Evolutionary conservation across 1,284 basidiomycete genomes (phyloP).

Genomic region (Moesziomyces antarcticus): DNA sequence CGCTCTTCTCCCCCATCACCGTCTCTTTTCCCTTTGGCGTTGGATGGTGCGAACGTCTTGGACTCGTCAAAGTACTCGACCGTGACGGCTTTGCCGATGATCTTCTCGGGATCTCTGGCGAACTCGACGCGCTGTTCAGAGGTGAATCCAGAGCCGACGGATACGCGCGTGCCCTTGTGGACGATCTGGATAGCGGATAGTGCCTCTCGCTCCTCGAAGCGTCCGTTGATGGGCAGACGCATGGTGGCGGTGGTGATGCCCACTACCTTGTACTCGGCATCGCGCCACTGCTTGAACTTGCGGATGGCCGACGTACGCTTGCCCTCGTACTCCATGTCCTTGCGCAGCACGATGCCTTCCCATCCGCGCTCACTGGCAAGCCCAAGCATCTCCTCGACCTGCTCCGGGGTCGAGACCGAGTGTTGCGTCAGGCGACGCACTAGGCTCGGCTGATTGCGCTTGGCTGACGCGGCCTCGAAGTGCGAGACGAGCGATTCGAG

Average conservation of each 20-base stretch:
- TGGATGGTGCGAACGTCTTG: slow-evolving; percentile 6
- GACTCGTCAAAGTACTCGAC: slow-evolving; percentile 53
- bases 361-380: slow-evolving; percentile 36
- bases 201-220: slow-evolving; percentile 37
- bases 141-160: slow-evolving; percentile 54
- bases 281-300: slow-evolving; percentile 54
- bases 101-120: slow-evolving; percentile 36
- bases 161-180: slow-evolving; percentile 42
- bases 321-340: slow-evolving; percentile 50
- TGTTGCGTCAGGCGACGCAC: slow-evolving; percentile 43
- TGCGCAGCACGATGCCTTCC: slow-evolving; percentile 56
- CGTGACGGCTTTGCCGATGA: slow-evolving; percentile 52
- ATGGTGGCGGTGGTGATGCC: slow-evolving; percentile 40
- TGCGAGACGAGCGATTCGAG: slow-evolving; percentile 27
- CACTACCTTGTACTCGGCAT: slow-evolving; percentile 52
- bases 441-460: slow-evolving; percentile 6
- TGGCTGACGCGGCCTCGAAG: slow-evolving; percentile 13
- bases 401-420: slow-evolving; percentile 6
- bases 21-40: neutral
- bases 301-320: slow-evolving; percentile 47
- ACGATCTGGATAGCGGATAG: slow-evolving; percentile 45
- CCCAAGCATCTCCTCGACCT: slow-evolving; percentile 22
- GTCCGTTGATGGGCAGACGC: slow-evolving; percentile 48
- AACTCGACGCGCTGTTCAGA: slow-evolving; percentile 45
- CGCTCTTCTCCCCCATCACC: slow-evolving; percentile 2